Conservation (phyloP, 1,284 basidiomycete species). For the Rhodotorula sp. region DNA sequence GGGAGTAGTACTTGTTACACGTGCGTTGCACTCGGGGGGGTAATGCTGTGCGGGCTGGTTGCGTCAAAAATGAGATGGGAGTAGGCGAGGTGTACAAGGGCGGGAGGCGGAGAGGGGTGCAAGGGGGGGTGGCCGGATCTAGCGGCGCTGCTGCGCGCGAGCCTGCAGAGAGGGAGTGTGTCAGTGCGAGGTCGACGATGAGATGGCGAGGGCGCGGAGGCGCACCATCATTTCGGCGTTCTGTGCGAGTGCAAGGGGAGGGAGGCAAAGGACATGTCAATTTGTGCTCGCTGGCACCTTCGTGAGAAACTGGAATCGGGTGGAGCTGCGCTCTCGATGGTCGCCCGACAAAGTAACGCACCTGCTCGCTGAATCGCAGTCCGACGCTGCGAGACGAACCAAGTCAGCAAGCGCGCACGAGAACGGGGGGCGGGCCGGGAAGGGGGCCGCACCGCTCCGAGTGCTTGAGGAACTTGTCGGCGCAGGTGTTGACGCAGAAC, state of each 20-base stretch:
- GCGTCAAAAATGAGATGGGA: background rate
- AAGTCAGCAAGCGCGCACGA: background rate
- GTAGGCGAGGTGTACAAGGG: background rate
- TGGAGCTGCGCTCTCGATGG: too few species aligned
- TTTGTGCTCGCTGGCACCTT: too few species aligned
- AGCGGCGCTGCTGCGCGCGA: conserved; percentile 12
- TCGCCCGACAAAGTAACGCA: background rate
- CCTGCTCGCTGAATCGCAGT: conserved; percentile 24
- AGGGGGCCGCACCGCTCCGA: conserved; percentile 61
- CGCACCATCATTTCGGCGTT: conserved; percentile 46
- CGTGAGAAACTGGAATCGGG: too few species aligned
- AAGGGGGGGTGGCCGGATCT: background rate
- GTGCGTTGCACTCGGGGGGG: background rate
- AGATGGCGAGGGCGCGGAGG: background rate
- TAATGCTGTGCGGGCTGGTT: background rate
- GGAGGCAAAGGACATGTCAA: background rate
- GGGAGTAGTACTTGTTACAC: too few species aligned
- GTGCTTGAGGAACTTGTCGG: conserved; percentile 96
- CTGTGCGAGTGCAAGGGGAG: conserved; percentile 5
- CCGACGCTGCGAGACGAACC: conserved; percentile 13
- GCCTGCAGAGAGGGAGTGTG: background rate
- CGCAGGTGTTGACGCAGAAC: conserved; percentile 63
- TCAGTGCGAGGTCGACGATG: background rate
- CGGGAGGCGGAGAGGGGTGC: background rate
- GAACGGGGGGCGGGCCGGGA: too few species aligned